phyloP scores from a whole-genome alignment of 2,329 filamentous ascomycete species.

The Pseudopyrenochaeta lycopersici region DNA sequence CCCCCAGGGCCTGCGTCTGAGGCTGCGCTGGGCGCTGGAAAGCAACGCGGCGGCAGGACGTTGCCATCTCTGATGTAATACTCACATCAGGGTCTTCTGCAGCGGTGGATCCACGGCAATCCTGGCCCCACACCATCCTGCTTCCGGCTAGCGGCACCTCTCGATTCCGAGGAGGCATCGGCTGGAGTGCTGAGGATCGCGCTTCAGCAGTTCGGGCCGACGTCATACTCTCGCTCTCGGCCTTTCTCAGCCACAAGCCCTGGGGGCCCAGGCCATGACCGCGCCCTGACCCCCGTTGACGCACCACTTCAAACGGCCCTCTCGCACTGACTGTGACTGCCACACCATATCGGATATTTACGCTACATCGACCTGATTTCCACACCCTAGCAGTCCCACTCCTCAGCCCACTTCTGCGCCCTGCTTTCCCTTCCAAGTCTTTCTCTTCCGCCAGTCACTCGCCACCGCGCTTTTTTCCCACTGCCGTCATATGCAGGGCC shows the following conservation, averaged over 20 bases:
- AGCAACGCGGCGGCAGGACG: constrained; percentile 18
- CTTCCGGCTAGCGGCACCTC: constrained; percentile 1
- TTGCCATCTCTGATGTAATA: constrained; percentile 32
- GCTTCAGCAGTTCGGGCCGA: constrained; percentile 10
- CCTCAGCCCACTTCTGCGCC: not conserved
- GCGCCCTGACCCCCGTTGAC: no score
- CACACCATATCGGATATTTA: constrained; percentile 21
- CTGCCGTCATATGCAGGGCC: constrained; percentile 12
- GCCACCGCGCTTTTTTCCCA: not conserved
- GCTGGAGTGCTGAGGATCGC: constrained; percentile 4
- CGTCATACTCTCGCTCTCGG: constrained; percentile 18
- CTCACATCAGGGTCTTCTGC: constrained; percentile 32
- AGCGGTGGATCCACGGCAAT: constrained; percentile 9
- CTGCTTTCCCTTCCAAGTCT: constrained; percentile 3
- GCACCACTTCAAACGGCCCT: constrained; percentile 21
- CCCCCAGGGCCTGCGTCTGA: constrained; percentile 11
- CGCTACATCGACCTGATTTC: constrained; percentile 16
- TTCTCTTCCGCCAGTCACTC: constrained; percentile 3
- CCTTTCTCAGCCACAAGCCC: constrained; percentile 23
- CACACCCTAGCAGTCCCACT: constrained; percentile 2
- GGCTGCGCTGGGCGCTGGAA: constrained; percentile 19
- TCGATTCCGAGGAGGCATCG: constrained; percentile 19
- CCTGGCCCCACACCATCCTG: no score
- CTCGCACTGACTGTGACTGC: constrained; percentile 11
- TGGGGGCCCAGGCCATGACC: constrained; percentile 11